Percentiles rank a stretch among this genome's conserved stretches.
Evolutionary conservation across 257 asterid species (phyloP).

Genomic region (Jacaranda copaia): DNA sequence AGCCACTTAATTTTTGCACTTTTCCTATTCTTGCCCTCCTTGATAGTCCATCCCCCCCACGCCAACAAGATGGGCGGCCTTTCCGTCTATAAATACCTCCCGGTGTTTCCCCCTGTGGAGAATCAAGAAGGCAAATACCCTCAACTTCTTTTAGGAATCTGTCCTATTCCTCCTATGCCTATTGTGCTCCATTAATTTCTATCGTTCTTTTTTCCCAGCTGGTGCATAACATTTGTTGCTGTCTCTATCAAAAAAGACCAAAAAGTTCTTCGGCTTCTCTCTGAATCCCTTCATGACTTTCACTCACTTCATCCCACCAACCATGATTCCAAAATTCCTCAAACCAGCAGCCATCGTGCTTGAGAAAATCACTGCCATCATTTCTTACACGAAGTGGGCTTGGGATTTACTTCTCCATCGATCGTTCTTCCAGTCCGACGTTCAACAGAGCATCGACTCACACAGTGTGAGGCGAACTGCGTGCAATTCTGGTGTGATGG

Average conservation of each 20-base stretch:
- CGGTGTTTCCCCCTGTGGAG: too few species aligned
- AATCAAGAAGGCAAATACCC: too few species aligned
- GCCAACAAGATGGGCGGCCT: too few species aligned
- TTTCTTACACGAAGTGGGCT: conserved; percentile 29
- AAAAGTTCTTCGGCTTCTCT: not conserved
- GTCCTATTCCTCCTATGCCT: too few species aligned
- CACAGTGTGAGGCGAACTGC: not conserved
- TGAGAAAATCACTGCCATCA: not conserved
- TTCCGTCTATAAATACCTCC: too few species aligned
- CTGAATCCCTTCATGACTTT: not conserved
- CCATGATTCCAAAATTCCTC: not conserved
- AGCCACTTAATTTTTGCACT: too few species aligned
- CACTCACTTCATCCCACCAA: not conserved
- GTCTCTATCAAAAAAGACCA: not conserved
- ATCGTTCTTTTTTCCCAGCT: too few species aligned
- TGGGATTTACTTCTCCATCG: conserved; percentile 32
- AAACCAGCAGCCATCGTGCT: not conserved
- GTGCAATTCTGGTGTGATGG: not conserved
- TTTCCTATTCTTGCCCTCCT: too few species aligned
- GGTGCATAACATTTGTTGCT: too few species aligned
- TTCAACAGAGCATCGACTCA: conserved; percentile 2
- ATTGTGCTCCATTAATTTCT: too few species aligned
- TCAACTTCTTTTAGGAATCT: too few species aligned
- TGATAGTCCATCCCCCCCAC: too few species aligned
- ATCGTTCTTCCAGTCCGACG: conserved; percentile 15